phyloP scores from a whole-genome alignment of 768 basidiomycete genomes.

The Tricholoma matsutake region DNA sequence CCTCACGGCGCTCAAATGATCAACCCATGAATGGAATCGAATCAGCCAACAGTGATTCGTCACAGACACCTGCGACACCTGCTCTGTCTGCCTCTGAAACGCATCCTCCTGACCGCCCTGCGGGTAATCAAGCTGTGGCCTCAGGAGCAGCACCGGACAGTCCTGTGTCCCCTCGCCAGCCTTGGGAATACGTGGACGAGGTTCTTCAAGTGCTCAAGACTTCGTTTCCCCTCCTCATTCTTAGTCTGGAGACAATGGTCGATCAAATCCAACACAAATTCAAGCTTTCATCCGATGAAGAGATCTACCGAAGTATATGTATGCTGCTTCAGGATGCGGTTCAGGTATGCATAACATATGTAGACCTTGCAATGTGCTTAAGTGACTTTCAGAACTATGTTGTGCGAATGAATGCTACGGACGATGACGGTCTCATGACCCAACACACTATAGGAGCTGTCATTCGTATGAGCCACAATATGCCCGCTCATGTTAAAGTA shows the following conservation, averaged over 20 bases:
- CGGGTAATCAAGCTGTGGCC: slow-evolving; percentile 8
- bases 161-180: slow-evolving; percentile 49
- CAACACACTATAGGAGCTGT: slow-evolving; percentile 55
- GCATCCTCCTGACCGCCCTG: slow-evolving; percentile 11
- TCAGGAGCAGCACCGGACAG: slow-evolving; percentile 18
- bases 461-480: slow-evolving; percentile 55
- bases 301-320: slow-evolving; percentile 87
- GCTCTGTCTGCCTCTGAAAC: slow-evolving; percentile 13
- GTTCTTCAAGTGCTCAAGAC: slow-evolving; percentile 93
- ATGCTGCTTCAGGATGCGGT: slow-evolving; percentile 87
- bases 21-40: slow-evolving; percentile 25
- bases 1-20: slow-evolving; percentile 29
- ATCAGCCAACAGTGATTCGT: slow-evolving; percentile 16
- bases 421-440: slow-evolving; percentile 66
- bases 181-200: slow-evolving; percentile 92
- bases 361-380: background rate
- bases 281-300: slow-evolving; percentile 88
- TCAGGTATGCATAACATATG: slow-evolving; percentile 48
- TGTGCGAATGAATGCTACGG: slow-evolving; percentile 57
- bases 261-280: slow-evolving; percentile 91
- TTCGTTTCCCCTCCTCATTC: slow-evolving; percentile 88
- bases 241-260: slow-evolving; percentile 95
- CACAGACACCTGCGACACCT: slow-evolving; percentile 13
- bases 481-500: slow-evolving; percentile 58
- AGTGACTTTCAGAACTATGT: slow-evolving; percentile 55